Evolutionary conservation across 331 rosid species (phyloP), one percentile per base, ranked within the genome.

Genomic region (Arachis monticola): DNA sequence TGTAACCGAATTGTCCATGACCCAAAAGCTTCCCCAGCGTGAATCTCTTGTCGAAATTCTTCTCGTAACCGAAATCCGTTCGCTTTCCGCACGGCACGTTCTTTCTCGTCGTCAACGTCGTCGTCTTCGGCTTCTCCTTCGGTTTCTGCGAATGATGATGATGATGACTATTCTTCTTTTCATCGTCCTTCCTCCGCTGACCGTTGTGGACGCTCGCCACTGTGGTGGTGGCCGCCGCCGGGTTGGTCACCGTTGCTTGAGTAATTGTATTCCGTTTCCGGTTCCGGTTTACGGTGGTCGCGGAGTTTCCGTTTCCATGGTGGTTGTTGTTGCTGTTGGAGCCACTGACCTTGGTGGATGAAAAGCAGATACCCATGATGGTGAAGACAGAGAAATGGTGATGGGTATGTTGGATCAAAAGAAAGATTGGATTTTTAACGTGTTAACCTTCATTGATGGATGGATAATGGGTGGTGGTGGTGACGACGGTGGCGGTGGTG

Each of bases 1-100:
- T 95, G 53, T 95, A 95, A 17, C 99, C 99, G 78, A 95, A 95
- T 76, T 95, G 98, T 0, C 99, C 99, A 6, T 95, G 97, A 0
- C 99, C 99, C 44, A 95, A 82, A 87, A 95, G 79, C 76, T 95
- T 95, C 61, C 98, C 99, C 10, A 95, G 88, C 74, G 90, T 73
- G 80, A 88, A 95, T 0, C 87, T 75, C 63, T 30, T 55, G 9
- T 84, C 89, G 64, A 95, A 95, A 62, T 92, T 85, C 57, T 95
- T 95, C 35, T 82, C 79, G 56, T 95, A 95, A 22, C 99, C 99
- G 17, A 95, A 95, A 87, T 95, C 98, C 9, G 99, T 92, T 10
- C 96, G 88, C 78, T 87, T 95, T 3, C 99, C 99, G 56, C 97
- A 92, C 0, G 99, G 88, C 17, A 93, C 79, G 50, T 69, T 76